Evolutionary conservation across 2,329 filamentous ascomycete genomes (phyloP).

Genomic region (Zelopaecilomyces penicillatus): DNA sequence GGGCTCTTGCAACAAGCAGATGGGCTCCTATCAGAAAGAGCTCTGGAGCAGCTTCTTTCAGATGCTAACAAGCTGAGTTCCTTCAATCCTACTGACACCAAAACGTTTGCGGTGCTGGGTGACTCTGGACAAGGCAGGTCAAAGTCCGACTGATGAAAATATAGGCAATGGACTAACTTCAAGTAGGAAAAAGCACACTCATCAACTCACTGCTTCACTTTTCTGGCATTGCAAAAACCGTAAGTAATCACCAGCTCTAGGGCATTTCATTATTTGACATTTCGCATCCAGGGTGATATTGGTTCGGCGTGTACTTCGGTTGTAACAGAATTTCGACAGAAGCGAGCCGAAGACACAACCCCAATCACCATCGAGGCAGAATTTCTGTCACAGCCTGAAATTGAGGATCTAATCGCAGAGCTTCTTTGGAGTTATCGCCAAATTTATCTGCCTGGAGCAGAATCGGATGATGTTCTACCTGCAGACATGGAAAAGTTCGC

Average conservation of each 20-base stretch:
- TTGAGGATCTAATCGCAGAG: constrained; percentile 20
- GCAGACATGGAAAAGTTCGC: constrained; percentile 18
- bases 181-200: constrained; percentile 20
- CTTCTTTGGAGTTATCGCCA: constrained; percentile 25
- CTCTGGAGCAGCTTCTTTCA: not conserved
- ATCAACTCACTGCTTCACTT: constrained; percentile 28
- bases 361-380: constrained; percentile 24
- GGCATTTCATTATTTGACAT: not conserved
- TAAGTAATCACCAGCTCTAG: not conserved
- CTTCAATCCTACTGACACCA: constrained; percentile 4
- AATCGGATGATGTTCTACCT: constrained; percentile 12
- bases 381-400: constrained; percentile 19
- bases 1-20: not conserved
- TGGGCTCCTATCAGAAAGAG: not conserved
- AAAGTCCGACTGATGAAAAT: not conserved
- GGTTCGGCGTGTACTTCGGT: constrained; percentile 26
- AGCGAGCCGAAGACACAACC: constrained; percentile 13
- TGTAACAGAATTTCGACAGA: constrained; percentile 26
- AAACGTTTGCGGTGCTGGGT: constrained; percentile 10
- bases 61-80: constrained; percentile 2
- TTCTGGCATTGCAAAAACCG: constrained; percentile 19
- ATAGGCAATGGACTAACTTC: constrained; percentile 2
- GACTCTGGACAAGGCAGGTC: constrained; percentile 17
- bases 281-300: constrained; percentile 16
- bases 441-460: constrained; percentile 17